Conservation (phyloP, 83 land plant species). For the Picea mariana region DNA sequence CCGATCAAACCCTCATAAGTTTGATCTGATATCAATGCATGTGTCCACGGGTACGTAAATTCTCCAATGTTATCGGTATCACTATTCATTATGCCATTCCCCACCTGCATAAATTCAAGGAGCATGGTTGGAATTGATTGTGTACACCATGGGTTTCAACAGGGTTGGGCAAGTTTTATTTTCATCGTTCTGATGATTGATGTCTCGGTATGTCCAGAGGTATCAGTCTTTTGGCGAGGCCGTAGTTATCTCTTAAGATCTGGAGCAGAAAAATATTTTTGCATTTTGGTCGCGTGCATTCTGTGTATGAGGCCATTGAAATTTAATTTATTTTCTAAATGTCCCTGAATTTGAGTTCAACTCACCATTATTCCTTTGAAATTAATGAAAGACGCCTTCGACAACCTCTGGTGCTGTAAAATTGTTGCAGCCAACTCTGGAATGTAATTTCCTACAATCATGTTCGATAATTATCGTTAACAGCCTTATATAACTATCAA, state of each 20-base stretch:
- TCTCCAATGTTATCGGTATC: conserved; percentile 22
- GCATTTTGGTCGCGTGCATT: neutral
- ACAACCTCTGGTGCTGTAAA: conserved; percentile 13
- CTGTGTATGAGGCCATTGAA: neutral
- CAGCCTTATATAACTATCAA: no score
- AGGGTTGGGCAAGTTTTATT: neutral
- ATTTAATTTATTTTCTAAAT: neutral
- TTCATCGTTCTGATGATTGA: no score
- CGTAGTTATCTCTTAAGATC: no score
- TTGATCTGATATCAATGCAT: conserved; percentile 58
- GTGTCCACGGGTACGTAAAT: conserved; percentile 48
- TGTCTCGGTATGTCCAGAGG: no score
- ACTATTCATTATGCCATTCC: conserved; percentile 55
- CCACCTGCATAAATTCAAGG: conserved; percentile 46
- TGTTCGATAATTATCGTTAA: no score
- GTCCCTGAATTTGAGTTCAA: neutral
- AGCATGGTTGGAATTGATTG: neutral
- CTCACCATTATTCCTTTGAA: conserved; percentile 38
- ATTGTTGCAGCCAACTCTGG: conserved; percentile 48
- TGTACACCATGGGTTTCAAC: neutral
- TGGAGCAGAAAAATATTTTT: no score
- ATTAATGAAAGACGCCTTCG: conserved; percentile 20
- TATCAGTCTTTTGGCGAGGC: no score
- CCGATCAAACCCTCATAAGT: conserved; percentile 14
- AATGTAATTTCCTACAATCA: conserved; percentile 41